Base-by-base conservation (phyloP, 192 early-diverging fungal species). In the Obelidium mucronatum region DNA sequence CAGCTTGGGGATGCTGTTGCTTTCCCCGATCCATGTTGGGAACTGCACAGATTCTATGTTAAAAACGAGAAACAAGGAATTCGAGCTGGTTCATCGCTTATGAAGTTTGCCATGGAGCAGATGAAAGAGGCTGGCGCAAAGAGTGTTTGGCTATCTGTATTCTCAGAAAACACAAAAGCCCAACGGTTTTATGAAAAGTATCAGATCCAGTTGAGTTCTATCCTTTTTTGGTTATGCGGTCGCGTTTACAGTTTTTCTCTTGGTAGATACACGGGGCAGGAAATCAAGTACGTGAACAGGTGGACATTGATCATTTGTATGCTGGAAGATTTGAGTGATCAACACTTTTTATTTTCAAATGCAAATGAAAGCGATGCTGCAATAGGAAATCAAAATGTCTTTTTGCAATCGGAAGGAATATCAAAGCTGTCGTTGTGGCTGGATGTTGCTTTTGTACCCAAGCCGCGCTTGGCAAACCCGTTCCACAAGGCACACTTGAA, bases 381-480 rank as follows among this genome's bases (percentile, higher is more conserved):
- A n/a, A n/a, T n/a, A n/a, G n/a, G n/a, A n/a, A n/a, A n/a, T n/a
- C n/a, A n/a, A n/a, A n/a, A n/a, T n/a, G n/a, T n/a, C n/a, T n/a
- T n/a, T n/a, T n/a, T n/a, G 36, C 72, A 73, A n/a, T 26, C 59
- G 33, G 8, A 13, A 13, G 76, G 76, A 24, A 78, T 5, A 42
- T 78, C 76, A 65, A 76, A 78, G 54, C 70, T 78, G 56, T 78
- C 54, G 33, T 17, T 44, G 31, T 35, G 37, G 15, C 37, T 40
- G 26, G 64, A 55, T 8, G 40, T 63, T 28, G 82, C 82, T 26
- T 67, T 62, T 33, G 67, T 51, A 39, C 83, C 83, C 35, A 84
- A 33, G n/a, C 83, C 83, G 54, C 83, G 77, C 64, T 84, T 84
- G 51, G 83, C 83, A 67, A 84, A 84, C 1, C 64, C 83, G n/a